Base-by-base conservation (phyloP, 192 early-diverging fungal species). In the Funneliformis mosseae region DNA sequence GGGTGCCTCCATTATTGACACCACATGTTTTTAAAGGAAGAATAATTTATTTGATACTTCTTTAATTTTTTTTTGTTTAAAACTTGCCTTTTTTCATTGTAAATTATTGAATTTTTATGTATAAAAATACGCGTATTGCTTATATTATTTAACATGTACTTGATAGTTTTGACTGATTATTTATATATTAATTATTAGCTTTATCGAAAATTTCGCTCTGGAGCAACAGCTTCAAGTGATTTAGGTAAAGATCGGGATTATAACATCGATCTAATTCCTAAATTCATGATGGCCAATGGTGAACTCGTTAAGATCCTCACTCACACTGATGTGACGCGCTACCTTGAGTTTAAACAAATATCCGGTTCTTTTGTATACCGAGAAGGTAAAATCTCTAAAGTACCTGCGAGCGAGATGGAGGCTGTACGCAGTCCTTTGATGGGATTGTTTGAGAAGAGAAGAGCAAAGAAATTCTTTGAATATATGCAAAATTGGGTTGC, bases 221-320 rank as follows among this genome's bases (percentile, higher is more conserved):
- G 86, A 8, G 84, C 83, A 27, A 71, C 79, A 23, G 82, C 89
- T 50, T 89, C 94, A 18, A 78, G 82, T 16, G 67, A 75, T 38
- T 83, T 94, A 23, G 94, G 94, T 14, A 88, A 88, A 64, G 91
- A 92, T 83, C 92, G 97, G 77, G 97, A 99, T 88, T 99, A 94
- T 88, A 96, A 95, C 87, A 92, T 99, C 71, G 98, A 99, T 86
- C 87, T 98, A 83, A 97, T 99, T 70, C 98, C 98, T 79, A 99
- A 99, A 90, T 99, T 99, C 87, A 95, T 98, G 88, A 99, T 99
- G 97, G 96, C 96, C 39, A 96, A 94, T 73, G 98, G 98, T 70
- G 97, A 97, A 84, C 95, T 99, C 81, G 94, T 98, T 80, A 94
- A 93, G 82, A 97, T 99, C 73, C 91, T 99, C 66, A 94, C 94